Percentiles rank a stretch among this genome's conserved stretches.
Conservation (phyloP, 805 yeast species). For the Saccharomycopsis schoenii region DNA sequence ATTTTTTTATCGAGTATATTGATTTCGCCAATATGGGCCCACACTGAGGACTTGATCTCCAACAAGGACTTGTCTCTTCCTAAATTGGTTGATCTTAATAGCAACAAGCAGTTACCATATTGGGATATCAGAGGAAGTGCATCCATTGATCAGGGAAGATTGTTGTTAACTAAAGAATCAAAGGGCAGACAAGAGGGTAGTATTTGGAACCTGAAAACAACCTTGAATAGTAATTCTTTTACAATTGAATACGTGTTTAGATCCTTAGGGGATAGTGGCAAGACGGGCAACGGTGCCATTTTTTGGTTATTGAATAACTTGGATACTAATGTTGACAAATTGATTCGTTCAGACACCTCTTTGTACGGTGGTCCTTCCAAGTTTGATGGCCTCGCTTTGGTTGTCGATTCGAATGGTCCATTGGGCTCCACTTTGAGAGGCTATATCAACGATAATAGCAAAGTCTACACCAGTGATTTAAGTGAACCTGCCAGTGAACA, state of each 20-base stretch:
- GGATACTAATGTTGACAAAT: constrained; percentile 19
- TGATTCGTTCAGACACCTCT: constrained; percentile 23
- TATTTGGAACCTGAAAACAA: constrained; percentile 32
- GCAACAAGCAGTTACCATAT: constrained; percentile 18
- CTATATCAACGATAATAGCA: constrained; percentile 50
- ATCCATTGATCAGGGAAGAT: constrained; percentile 40
- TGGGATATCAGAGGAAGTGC: constrained; percentile 36
- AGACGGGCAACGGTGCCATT: constrained; percentile 46
- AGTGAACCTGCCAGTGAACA: constrained; percentile 20
- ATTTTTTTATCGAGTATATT: neutral
- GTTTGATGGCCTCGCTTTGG: constrained; percentile 56
- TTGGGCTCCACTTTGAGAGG: constrained; percentile 46
- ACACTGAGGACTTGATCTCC: neutral
- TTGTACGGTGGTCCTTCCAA: constrained; percentile 46
- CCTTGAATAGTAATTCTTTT: constrained; percentile 31
- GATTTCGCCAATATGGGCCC: neutral
- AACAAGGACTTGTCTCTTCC: constrained; percentile 16
- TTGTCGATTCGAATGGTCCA: constrained; percentile 41
- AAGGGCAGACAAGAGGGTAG: constrained; percentile 29
- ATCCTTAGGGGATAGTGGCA: constrained; percentile 43
- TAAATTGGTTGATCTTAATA: constrained; percentile 11
- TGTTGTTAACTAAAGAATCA: constrained; percentile 38
- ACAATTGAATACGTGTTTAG: constrained; percentile 56
- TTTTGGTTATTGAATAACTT: constrained; percentile 41
- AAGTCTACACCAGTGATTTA: constrained; percentile 25